Conservation (phyloP, 768 basidiomycete species). For the Strobilomyces dryophilus region DNA sequence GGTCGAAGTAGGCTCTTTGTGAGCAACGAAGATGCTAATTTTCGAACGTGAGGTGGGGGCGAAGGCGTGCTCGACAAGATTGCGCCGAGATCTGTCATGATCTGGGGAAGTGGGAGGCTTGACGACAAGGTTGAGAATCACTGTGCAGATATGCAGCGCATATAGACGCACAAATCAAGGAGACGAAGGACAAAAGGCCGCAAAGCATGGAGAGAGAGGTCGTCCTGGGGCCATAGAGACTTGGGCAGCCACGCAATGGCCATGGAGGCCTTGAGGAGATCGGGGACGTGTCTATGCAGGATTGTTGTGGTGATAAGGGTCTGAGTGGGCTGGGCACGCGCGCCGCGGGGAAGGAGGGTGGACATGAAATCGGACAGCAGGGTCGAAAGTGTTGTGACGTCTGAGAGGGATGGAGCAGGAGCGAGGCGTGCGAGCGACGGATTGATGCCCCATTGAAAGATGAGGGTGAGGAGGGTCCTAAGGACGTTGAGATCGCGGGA, state of each 20-base stretch:
- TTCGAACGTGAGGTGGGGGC: conserved; percentile 50
- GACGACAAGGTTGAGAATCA: conserved; percentile 11
- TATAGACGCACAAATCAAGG: conserved; percentile 53
- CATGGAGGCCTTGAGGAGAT: conserved; percentile 57
- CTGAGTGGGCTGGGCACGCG: conserved; percentile 44
- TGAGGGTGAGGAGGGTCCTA: conserved; percentile 59
- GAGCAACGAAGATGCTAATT: conserved; percentile 57
- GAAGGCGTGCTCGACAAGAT: conserved; percentile 45
- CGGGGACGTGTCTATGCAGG: conserved; percentile 52
- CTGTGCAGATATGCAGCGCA: conserved; percentile 10
- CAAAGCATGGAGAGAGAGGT: conserved; percentile 42
- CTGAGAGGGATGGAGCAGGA: conserved; percentile 25
- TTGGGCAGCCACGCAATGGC: conserved; percentile 73
- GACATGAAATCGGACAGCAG: conserved; percentile 42
- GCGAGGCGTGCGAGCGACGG: conserved; percentile 46
- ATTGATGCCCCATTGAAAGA: conserved; percentile 70
- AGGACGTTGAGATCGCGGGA: conserved; percentile 57
- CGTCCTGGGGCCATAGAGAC: conserved; percentile 35
- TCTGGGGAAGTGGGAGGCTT: conserved; percentile 59
- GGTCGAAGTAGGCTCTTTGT: conserved; percentile 68
- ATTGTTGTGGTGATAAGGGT: conserved; percentile 59
- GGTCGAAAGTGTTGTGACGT: conserved; percentile 42
- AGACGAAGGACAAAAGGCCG: conserved; percentile 53
- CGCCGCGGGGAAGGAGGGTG: conserved; percentile 52
- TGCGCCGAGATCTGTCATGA: conserved; percentile 59